Evolutionary conservation across 495 filamentous ascomycete species (phyloP).

Genomic region (Hyaloscypha finlandica): DNA sequence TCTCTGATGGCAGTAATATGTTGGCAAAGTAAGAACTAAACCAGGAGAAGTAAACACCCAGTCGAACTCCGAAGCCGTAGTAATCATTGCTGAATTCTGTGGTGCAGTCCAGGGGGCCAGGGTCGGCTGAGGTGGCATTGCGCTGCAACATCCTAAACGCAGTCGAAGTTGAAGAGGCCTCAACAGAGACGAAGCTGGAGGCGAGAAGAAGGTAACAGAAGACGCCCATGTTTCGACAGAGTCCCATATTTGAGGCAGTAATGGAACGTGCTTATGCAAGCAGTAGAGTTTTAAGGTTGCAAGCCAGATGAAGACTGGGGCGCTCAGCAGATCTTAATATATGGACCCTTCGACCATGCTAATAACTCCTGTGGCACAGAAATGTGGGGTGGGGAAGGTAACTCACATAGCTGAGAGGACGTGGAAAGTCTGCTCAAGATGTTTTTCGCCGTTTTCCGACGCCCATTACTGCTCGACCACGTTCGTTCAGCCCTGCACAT

Average conservation of each 20-base stretch:
- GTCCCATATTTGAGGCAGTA: background rate
- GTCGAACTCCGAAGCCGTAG: slow-evolving; percentile 35
- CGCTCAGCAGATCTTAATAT: no score
- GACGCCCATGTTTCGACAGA: background rate
- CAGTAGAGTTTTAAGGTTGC: no score
- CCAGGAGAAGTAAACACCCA: slow-evolving; percentile 38
- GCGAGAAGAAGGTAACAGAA: slow-evolving; percentile 36
- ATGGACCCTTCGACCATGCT: no score
- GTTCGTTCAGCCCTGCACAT: no score
- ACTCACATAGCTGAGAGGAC: no score
- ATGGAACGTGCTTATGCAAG: no score
- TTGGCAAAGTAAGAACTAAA: slow-evolving; percentile 32
- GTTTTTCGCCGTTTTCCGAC: no score
- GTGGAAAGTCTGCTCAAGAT: no score
- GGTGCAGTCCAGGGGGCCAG: slow-evolving; percentile 32
- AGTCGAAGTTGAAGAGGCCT: background rate
- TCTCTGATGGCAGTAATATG: slow-evolving; percentile 31
- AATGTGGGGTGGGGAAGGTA: no score
- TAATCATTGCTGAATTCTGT: slow-evolving; percentile 30
- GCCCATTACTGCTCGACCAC: no score
- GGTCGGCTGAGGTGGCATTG: slow-evolving; percentile 26
- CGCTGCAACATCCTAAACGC: background rate
- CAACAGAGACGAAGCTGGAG: background rate
- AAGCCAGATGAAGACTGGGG: no score
- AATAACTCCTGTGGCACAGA: no score